Evolutionary conservation across 345 rosid species (phyloP).

Genomic region (Eucalyptus rudis): DNA sequence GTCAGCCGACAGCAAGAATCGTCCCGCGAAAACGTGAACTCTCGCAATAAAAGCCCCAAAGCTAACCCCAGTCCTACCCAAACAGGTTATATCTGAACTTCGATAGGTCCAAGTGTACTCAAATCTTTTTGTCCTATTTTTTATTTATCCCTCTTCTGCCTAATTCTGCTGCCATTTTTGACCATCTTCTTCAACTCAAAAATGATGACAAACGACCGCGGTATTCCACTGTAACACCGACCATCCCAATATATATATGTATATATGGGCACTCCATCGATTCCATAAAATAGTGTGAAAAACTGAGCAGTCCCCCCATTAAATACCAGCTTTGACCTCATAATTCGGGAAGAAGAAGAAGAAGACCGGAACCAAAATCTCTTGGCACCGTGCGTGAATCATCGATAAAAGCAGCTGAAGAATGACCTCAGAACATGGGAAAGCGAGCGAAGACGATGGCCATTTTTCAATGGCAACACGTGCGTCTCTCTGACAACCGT

Average conservation of each 20-base stretch:
- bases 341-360: not conserved
- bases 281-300: not conserved
- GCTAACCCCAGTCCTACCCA: not conserved
- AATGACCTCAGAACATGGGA: not conserved
- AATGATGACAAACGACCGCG: not conserved
- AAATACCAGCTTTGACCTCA: not conserved
- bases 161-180: not conserved
- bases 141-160: not conserved
- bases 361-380: not conserved
- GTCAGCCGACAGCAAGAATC: not conserved
- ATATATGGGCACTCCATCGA: not conserved
- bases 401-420: not conserved
- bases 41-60: not conserved
- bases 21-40: not conserved
- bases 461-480: not conserved
- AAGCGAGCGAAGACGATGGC: not conserved
- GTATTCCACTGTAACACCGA: not conserved
- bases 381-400: not conserved
- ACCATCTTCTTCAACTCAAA: not conserved
- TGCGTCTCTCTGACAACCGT: not conserved
- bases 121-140: not conserved
- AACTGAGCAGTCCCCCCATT: not conserved
- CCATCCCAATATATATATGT: not conserved
- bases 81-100: not conserved
- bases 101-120: not conserved